Evolutionary conservation across 768 basidiomycete species (phyloP).

Genomic region (Goffeauzyma gilvescens): DNA sequence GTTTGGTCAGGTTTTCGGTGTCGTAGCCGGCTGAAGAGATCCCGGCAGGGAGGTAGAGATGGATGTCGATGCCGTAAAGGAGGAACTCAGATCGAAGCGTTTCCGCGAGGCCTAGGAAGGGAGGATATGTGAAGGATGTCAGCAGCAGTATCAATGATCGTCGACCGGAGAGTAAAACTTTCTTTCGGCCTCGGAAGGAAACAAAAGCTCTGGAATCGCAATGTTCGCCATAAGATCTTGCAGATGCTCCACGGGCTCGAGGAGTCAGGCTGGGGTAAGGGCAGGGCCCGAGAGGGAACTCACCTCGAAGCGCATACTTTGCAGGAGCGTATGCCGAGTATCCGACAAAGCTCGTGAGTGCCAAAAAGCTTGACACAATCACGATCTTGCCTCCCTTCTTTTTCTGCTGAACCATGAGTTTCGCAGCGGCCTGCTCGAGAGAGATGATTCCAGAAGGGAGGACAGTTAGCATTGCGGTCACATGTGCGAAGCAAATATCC

Average conservation of each 20-base stretch:
- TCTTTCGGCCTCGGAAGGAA: no score
- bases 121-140: not conserved
- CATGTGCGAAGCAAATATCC: no score
- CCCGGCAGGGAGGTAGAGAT: slow-evolving; percentile 64
- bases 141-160: not conserved
- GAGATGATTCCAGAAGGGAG: not conserved
- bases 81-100: slow-evolving; percentile 58
- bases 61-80: slow-evolving; percentile 57
- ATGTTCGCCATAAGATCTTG: no score
- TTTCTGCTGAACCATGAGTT: slow-evolving; percentile 44
- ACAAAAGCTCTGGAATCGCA: no score
- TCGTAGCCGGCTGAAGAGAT: slow-evolving; percentile 62
- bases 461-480: not conserved
- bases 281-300: slow-evolving; percentile 1
- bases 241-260: no score
- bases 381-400: slow-evolving; percentile 47
- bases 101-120: slow-evolving; percentile 53
- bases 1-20: slow-evolving; percentile 59
- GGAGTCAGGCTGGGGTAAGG: not conserved
- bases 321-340: slow-evolving; percentile 63
- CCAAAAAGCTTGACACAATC: slow-evolving; percentile 55
- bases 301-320: slow-evolving; percentile 71
- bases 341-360: slow-evolving; percentile 56
- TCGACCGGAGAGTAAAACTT: no score
- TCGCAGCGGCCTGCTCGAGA: slow-evolving; percentile 43